A percentile compares a stretch with the other conserved stretches of the same genome.
phyloP scores from a whole-genome alignment of 768 basidiomycete species.

The Gyrodon lividus region DNA sequence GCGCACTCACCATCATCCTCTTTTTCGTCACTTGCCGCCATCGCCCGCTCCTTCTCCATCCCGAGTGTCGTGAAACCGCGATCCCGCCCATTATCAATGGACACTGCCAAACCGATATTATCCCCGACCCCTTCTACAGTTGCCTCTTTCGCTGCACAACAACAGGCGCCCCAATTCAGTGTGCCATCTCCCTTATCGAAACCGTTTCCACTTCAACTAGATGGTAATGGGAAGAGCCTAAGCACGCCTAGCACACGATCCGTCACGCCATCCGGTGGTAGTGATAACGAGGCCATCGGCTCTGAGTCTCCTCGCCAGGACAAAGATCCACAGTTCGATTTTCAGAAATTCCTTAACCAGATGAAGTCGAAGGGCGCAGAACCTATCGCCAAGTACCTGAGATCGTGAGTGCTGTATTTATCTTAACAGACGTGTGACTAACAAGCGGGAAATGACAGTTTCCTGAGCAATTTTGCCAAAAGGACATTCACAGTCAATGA shows the following conservation, averaged over 20 bases:
- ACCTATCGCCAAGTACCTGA: slow-evolving; percentile 90
- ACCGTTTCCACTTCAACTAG: slow-evolving; percentile 7
- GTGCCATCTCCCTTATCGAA: slow-evolving; percentile 4
- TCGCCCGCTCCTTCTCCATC: slow-evolving; percentile 65
- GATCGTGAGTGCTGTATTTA: slow-evolving; percentile 65
- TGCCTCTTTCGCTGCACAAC: slow-evolving; percentile 54
- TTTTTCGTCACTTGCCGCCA: slow-evolving; percentile 64
- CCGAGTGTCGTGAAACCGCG: slow-evolving; percentile 42
- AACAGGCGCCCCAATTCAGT: slow-evolving; percentile 13
- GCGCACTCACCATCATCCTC: slow-evolving; percentile 27
- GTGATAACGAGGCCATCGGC: slow-evolving; percentile 13
- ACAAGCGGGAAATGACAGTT: slow-evolving; percentile 47
- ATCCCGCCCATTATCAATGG: slow-evolving; percentile 57
- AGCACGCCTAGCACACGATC: slow-evolving; percentile 21
- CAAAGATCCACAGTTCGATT: slow-evolving; percentile 70
- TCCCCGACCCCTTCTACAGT: slow-evolving; percentile 61
- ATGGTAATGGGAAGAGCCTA: not conserved
- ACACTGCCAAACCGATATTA: slow-evolving; percentile 56
- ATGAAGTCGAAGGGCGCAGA: slow-evolving; percentile 88
- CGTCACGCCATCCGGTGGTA: slow-evolving; percentile 22
- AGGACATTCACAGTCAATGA: slow-evolving; percentile 89
- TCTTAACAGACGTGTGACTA: not conserved
- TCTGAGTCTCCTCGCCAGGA: slow-evolving; percentile 36
- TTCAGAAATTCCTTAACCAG: slow-evolving; percentile 92
- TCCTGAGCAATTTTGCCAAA: slow-evolving; percentile 91